Conservation (phyloP, 805 yeast species). For the Candida oleophila region DNA sequence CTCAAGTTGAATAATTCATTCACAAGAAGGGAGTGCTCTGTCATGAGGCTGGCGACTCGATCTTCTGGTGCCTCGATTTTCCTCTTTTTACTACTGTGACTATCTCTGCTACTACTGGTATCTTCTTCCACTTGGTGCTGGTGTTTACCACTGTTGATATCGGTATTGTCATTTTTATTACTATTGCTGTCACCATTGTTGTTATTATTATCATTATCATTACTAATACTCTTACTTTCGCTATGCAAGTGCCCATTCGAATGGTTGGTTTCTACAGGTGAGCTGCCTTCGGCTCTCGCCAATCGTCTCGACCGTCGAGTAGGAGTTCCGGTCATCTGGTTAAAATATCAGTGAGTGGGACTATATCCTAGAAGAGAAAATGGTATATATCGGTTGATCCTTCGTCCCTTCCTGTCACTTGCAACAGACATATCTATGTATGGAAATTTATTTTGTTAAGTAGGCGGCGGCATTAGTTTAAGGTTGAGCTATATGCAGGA, state of each 20-base stretch:
- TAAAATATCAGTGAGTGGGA: not conserved
- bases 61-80: constrained; percentile 1
- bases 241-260: too few species aligned
- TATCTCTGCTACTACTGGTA: too few species aligned
- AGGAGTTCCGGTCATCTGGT: not conserved
- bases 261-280: not conserved
- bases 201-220: too few species aligned
- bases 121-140: not conserved
- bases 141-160: not conserved
- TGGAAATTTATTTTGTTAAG: too few species aligned
- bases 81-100: not conserved
- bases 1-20: constrained; percentile 65
- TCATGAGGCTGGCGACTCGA: constrained; percentile 36
- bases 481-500: too few species aligned
- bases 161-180: too few species aligned
- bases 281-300: not conserved
- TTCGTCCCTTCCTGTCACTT: too few species aligned
- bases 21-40: constrained; percentile 47
- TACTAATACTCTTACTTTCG: not conserved
- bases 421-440: too few species aligned
- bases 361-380: too few species aligned
- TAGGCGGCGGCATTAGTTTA: too few species aligned
- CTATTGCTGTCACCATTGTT: too few species aligned
- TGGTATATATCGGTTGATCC: too few species aligned
- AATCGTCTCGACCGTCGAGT: constrained; percentile 2